A percentile compares a stretch with the other conserved stretches of the same genome.
These are phyloP conservation scores for Fusarium euwallaceae DNA, from an alignment of 2,329 filamentous ascomycete species.

Conservation along the genomic window DNA sequence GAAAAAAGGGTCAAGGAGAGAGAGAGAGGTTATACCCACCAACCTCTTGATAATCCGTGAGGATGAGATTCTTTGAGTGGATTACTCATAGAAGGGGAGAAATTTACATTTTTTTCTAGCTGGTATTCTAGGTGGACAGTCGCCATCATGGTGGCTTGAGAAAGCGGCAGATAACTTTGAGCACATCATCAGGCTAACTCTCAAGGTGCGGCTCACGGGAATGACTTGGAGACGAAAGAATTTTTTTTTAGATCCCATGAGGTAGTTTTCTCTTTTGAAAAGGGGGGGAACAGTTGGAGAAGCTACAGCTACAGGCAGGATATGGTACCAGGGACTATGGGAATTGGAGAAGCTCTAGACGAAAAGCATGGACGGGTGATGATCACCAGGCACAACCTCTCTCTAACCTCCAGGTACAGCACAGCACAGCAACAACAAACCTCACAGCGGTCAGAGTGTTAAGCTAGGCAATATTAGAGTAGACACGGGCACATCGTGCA, in stretches of 20 bases:
- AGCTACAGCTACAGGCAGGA: conserved; percentile 9
- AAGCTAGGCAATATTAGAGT: background rate
- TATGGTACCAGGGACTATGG: background rate
- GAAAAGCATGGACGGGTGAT: conserved; percentile 25
- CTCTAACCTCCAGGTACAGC: background rate
- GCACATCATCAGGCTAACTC: conserved; percentile 23
- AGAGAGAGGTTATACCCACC: background rate
- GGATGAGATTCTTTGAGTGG: conserved; percentile 1
- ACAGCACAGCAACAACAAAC: background rate
- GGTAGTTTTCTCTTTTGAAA: background rate
- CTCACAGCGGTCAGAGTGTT: background rate
- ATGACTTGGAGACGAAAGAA: conserved; percentile 18
- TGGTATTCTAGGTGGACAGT: background rate
- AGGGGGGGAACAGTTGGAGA: conserved; percentile 28
- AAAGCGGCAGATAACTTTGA: background rate
- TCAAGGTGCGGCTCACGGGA: conserved; percentile 7
- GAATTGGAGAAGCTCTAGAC: conserved; percentile 31
- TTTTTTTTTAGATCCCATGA: background rate
- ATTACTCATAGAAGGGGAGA: background rate
- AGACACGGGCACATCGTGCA: conserved; percentile 26
- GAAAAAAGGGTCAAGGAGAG: background rate
- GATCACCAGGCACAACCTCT: conserved; percentile 2
- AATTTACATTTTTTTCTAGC: conserved; percentile 1
- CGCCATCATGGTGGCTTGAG: background rate
- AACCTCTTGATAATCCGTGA: background rate